Conservation (phyloP, 1,284 basidiomycete genomes). For the Tilletia caries region DNA sequence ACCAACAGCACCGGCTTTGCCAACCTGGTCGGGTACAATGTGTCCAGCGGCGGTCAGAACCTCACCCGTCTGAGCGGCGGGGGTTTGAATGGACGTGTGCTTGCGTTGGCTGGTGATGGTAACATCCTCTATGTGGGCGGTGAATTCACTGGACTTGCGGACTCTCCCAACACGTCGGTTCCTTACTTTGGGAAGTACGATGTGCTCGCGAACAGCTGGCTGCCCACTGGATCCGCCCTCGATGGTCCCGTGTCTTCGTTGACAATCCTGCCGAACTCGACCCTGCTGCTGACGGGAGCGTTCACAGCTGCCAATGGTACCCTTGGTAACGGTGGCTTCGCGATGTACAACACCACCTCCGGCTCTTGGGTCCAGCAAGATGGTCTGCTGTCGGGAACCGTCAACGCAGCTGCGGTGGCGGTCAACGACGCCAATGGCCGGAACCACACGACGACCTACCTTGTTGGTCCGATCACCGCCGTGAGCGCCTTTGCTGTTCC, state of each 20-base stretch:
- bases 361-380: slow-evolving; percentile 63
- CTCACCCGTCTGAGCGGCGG: slow-evolving; percentile 56
- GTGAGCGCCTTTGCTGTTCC: slow-evolving; percentile 54
- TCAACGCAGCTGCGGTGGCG: slow-evolving; percentile 68
- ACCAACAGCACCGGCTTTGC: slow-evolving; percentile 60
- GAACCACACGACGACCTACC: slow-evolving; percentile 33
- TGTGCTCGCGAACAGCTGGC: slow-evolving; percentile 67
- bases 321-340: slow-evolving; percentile 67
- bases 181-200: slow-evolving; percentile 72
- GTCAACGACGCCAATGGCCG: slow-evolving; percentile 55
- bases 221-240: slow-evolving; percentile 69
- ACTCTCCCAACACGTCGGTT: slow-evolving; percentile 57
- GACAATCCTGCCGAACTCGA: slow-evolving; percentile 61
- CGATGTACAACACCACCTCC: slow-evolving; percentile 68
- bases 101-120: slow-evolving; percentile 34
- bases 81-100: slow-evolving; percentile 51
- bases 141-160: slow-evolving; percentile 70
- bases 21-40: slow-evolving; percentile 72
- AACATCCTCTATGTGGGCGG: slow-evolving; percentile 75
- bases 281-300: slow-evolving; percentile 69
- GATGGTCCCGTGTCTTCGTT: slow-evolving; percentile 67
- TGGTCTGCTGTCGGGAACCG: slow-evolving; percentile 59
- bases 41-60: slow-evolving; percentile 56
- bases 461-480: slow-evolving; percentile 57
- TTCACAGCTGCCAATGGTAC: slow-evolving; percentile 63